Conservation (phyloP, 2,329 filamentous ascomycete species). For the Cordyceps fumosorosea region DNA sequence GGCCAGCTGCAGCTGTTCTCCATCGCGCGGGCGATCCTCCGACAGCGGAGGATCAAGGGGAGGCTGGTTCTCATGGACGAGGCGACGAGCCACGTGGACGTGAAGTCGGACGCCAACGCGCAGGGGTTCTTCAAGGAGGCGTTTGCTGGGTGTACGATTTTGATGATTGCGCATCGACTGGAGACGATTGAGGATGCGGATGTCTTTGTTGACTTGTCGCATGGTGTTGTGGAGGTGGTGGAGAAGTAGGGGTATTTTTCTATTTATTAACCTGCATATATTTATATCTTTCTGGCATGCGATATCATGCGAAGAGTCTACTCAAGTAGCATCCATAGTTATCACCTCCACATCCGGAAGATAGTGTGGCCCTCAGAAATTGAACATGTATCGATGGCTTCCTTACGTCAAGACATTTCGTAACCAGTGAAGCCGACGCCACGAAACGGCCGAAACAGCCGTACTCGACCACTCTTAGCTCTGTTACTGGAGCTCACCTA, state of each 20-base stretch:
- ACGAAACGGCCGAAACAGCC: not conserved
- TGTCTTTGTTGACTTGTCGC: conserved; percentile 1
- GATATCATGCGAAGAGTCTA: not conserved
- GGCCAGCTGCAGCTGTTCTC: conserved; percentile 57
- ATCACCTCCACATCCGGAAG: too few species aligned
- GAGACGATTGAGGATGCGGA: conserved; percentile 6
- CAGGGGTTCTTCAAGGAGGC: not conserved
- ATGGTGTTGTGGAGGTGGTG: not conserved
- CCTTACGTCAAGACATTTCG: not conserved
- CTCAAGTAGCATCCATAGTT: not conserved
- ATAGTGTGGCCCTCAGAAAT: not conserved
- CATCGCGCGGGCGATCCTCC: conserved; percentile 49
- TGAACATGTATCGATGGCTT: not conserved
- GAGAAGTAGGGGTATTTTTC: not conserved
- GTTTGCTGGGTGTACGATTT: not conserved
- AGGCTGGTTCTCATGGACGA: conserved; percentile 11
- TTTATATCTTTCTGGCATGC: not conserved
- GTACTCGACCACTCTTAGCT: not conserved
- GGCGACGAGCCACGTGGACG: conserved; percentile 5
- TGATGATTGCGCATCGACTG: conserved; percentile 8
- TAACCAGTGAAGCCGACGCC: not conserved
- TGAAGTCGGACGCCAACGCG: not conserved
- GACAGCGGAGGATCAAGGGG: conserved; percentile 16
- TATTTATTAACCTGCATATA: too few species aligned
- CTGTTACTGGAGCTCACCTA: not conserved